Base-by-base conservation (phyloP, 805 yeast genomes). In the Candida xiaguanensis region DNA sequence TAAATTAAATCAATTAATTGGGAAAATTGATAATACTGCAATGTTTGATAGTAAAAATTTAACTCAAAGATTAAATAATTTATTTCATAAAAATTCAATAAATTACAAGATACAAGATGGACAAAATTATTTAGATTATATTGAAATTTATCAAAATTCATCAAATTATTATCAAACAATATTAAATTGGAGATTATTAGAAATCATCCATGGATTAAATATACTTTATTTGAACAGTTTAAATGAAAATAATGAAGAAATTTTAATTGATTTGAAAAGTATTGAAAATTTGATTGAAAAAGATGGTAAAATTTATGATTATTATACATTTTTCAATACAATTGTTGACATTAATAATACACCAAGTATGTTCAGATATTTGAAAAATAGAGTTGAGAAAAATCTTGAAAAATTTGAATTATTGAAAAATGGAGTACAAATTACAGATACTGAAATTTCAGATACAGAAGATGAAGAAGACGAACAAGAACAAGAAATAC, bases 101-200 rank as follows among this genome's bases (percentile, higher is more conserved):
- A 62, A 59, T 41, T n/a, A 33, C 23, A 50, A 49, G 5, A 40
- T 65, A 8, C 35, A 40, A 9, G 58, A 56, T 38, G 63, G 62
- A 2, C 58, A 50, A 25, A 61, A 65, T 41, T 43, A 48, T 19
- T 38, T 59, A 24, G 59, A 56, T 31, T 67, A 55, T 40, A 55
- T 59, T 15, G 72, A 67, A 42, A 36, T 53, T 28, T 52, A 41
- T 32, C 51, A 54, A 29, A 49, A 49, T 19, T n/a, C 16, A 6
- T 13, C 36, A 9, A 51, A 59, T 39, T 49, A 56, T 23, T 67
- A 57, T 41, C 56, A 49, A 1, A 41, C 61, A 3, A 27, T 67
- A 2, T 48, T 55, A n/a, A 46, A 53, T 26, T 67, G 71, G 71
- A 58, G 72, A 48, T 35, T 66, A 5, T 43, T 65, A 38, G 70